A percentile compares a stretch with the other conserved stretches of the same genome.
Evolutionary conservation across 257 asterid species (phyloP).

Genomic region (Striga asiatica): DNA sequence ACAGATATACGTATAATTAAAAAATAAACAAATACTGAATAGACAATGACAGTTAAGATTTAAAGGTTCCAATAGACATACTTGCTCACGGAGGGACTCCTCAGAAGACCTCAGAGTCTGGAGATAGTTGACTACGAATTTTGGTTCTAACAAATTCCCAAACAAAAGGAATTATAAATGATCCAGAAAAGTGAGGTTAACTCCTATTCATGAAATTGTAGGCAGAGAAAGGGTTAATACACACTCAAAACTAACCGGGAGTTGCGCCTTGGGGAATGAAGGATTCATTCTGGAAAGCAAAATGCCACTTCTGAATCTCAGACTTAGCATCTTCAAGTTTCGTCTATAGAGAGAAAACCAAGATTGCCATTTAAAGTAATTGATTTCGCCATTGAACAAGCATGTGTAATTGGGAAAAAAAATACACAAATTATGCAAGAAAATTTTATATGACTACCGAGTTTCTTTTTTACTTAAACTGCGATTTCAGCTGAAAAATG

Average conservation of each 20-base stretch:
- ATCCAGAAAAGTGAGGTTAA: neutral
- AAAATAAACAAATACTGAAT: neutral
- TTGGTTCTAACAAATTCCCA: conserved; percentile 44
- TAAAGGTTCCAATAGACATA: conserved; percentile 21
- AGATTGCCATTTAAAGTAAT: conserved; percentile 4
- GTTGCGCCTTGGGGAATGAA: conserved; percentile 54
- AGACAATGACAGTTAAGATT: conserved; percentile 1
- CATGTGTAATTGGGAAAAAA: no score
- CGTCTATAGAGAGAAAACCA: conserved; percentile 32
- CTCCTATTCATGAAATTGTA: neutral
- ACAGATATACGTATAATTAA: no score
- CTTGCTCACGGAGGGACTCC: conserved; percentile 92
- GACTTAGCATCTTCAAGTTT: conserved; percentile 73
- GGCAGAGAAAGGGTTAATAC: conserved; percentile 9
- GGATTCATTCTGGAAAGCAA: conserved; percentile 74
- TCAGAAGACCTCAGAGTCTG: conserved; percentile 81
- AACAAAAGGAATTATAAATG: neutral
- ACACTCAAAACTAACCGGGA: conserved; percentile 52
- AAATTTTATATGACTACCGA: neutral
- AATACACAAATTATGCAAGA: neutral
- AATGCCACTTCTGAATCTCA: conserved; percentile 88
- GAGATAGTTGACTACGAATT: conserved; percentile 47
- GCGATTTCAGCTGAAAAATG: neutral
- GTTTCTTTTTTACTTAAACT: neutral
- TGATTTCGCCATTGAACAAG: neutral